Conservation (phyloP, 2,329 filamentous ascomycete species). For the Ascochyta rabiei region DNA sequence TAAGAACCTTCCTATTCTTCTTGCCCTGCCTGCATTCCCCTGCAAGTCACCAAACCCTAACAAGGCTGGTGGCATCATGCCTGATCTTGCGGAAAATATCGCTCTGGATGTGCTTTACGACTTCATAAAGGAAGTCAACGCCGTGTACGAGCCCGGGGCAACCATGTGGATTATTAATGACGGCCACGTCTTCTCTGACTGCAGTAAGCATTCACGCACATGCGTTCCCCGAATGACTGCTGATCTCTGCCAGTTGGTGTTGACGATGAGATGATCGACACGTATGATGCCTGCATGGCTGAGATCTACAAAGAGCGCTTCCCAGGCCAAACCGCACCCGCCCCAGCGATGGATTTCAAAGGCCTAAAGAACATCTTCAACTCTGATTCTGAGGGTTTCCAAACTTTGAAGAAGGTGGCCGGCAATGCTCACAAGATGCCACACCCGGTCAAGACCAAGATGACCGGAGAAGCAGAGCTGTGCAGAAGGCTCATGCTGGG, state of each 20-base stretch:
- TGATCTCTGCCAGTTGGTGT: slow-evolving; percentile 47
- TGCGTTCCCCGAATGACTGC: not conserved
- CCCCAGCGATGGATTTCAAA: slow-evolving; percentile 37
- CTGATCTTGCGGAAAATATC: slow-evolving; percentile 53
- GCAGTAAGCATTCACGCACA: slow-evolving; percentile 38
- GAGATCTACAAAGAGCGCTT: slow-evolving; percentile 46
- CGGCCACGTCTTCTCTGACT: slow-evolving; percentile 51
- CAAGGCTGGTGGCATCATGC: slow-evolving; percentile 60
- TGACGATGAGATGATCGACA: slow-evolving; percentile 52
- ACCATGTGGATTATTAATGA: slow-evolving; percentile 53
- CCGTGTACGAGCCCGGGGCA: slow-evolving; percentile 50
- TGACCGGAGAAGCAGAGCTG: slow-evolving; percentile 36
- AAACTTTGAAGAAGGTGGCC: slow-evolving; percentile 27
- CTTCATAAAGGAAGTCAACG: slow-evolving; percentile 49
- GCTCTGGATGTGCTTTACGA: slow-evolving; percentile 50
- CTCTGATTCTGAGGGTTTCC: slow-evolving; percentile 31
- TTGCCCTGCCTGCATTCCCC: slow-evolving; percentile 62
- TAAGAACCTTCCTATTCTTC: slow-evolving; percentile 33
- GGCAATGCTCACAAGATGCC: slow-evolving; percentile 31
- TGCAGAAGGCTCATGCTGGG: slow-evolving; percentile 40
- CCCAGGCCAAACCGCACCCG: slow-evolving; percentile 21
- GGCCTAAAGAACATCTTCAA: slow-evolving; percentile 40
- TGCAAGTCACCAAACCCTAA: slow-evolving; percentile 65
- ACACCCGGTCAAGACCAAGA: slow-evolving; percentile 39
- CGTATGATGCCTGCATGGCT: slow-evolving; percentile 48